Evolutionary conservation across 768 basidiomycete species (phyloP).

Genomic region (Saitozyma sp.): DNA sequence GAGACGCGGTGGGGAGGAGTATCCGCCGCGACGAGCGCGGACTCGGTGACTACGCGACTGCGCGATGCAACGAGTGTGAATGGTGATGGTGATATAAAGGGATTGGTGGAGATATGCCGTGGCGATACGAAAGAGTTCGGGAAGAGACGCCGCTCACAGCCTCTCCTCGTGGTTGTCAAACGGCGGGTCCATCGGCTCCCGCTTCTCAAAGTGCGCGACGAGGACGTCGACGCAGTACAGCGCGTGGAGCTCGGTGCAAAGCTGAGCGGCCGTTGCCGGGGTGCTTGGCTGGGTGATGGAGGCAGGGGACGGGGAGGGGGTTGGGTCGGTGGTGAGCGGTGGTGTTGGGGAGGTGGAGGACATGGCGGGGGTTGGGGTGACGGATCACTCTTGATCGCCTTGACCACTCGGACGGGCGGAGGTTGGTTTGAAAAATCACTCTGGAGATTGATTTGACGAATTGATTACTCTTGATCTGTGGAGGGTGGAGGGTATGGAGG

Average conservation of each 20-base stretch:
- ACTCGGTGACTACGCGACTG: too few species aligned
- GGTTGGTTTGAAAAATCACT: not conserved
- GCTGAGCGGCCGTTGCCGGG: not conserved
- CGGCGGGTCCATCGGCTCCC: constrained; percentile 62
- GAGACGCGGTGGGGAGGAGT: not conserved
- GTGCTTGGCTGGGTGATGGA: too few species aligned
- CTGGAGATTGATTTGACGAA: not conserved
- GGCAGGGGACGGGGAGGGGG: too few species aligned
- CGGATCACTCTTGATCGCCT: not conserved
- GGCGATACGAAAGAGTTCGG: too few species aligned
- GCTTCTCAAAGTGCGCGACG: constrained; percentile 53
- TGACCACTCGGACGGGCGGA: not conserved
- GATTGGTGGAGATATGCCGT: too few species aligned
- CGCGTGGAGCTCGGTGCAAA: constrained; percentile 45
- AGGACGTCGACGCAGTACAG: constrained; percentile 56
- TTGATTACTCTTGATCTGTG: too few species aligned
- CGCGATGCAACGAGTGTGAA: too few species aligned
- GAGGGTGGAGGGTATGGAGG: too few species aligned
- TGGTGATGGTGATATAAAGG: too few species aligned
- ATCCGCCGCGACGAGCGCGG: constrained; percentile 8
- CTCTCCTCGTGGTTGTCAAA: constrained; percentile 66
- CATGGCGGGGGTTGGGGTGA: too few species aligned
- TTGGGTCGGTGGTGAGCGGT: too few species aligned
- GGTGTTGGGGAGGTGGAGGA: too few species aligned
- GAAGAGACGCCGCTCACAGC: constrained; percentile 60